Percentiles rank a stretch among this genome's conserved stretches.
These are phyloP conservation scores for Laetiporus sulphureus DNA, from an alignment of 1,284 basidiomycete species.

Conservation along the genomic window DNA sequence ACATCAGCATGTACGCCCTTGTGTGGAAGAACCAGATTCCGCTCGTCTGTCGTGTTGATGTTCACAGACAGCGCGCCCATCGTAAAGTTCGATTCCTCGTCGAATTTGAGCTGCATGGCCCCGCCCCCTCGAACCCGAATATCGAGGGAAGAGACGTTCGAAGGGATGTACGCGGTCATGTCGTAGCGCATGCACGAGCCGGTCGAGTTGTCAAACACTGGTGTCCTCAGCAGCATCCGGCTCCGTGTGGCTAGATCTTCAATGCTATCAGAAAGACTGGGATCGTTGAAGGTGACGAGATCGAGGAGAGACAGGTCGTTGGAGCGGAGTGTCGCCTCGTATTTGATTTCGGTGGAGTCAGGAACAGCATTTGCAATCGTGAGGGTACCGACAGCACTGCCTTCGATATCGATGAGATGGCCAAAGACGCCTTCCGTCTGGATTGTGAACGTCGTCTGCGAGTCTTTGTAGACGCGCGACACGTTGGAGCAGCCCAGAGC, in stretches of 20 bases:
- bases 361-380: constrained; percentile 34
- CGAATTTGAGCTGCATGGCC: constrained; percentile 43
- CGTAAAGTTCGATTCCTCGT: constrained; percentile 31
- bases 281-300: constrained; percentile 38
- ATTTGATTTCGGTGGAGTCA: constrained; percentile 36
- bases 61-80: constrained; percentile 41
- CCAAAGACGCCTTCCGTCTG: constrained; percentile 31
- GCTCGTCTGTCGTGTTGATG: constrained; percentile 28
- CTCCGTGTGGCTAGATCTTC: constrained; percentile 27
- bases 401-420: constrained; percentile 40
- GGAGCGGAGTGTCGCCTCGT: no score
- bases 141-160: constrained; percentile 39
- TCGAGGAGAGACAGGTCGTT: no score
- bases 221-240: constrained; percentile 29
- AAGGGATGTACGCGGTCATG: constrained; percentile 42
- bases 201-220: constrained; percentile 13
- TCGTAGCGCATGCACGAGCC: constrained; percentile 58
- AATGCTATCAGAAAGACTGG: constrained; percentile 32
- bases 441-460: constrained; percentile 30
- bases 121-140: constrained; percentile 34
- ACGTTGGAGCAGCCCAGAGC: constrained; percentile 43
- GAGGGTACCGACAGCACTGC: constrained; percentile 45
- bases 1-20: constrained; percentile 32
- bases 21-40: constrained; percentile 41
- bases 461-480: constrained; percentile 37